phyloP scores from a whole-genome alignment of 176 grass and related monocot genomes.

The Otatea glauca region DNA sequence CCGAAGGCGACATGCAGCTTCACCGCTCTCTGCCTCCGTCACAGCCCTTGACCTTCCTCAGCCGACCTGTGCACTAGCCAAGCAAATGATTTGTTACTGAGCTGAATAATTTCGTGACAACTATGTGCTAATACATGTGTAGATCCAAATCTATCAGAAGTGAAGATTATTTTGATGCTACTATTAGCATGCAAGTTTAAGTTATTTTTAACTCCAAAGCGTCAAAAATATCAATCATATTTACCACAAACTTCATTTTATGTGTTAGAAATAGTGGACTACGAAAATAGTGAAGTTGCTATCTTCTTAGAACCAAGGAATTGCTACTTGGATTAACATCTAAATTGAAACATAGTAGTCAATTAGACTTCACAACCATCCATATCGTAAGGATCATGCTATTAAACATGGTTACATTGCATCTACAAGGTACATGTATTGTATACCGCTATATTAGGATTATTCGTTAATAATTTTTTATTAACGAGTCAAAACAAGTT shows the following conservation, averaged over 20 bases:
- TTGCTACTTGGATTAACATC: not conserved
- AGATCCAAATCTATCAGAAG: too few relatives aligned
- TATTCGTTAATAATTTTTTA: not conserved
- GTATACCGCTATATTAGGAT: not conserved
- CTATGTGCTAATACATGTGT: too few relatives aligned
- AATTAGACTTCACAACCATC: not conserved
- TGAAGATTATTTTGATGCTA: not conserved
- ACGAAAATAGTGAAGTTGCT: not conserved
- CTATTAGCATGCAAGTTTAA: not conserved
- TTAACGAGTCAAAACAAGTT: too few relatives aligned
- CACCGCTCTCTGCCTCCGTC: too few relatives aligned
- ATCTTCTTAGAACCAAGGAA: not conserved
- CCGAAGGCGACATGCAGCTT: too few relatives aligned
- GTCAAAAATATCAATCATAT: not conserved
- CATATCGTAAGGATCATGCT: not conserved
- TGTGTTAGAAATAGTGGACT: not conserved
- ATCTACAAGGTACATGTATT: not conserved
- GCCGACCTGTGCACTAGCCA: too few relatives aligned
- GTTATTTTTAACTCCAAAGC: not conserved
- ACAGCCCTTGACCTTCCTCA: too few relatives aligned
- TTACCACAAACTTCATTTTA: not conserved
- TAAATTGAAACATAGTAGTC: not conserved
- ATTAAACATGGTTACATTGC: not conserved
- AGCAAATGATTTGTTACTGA: too few relatives aligned
- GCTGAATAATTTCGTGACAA: too few relatives aligned